Evolutionary conservation across 345 rosid genomes (phyloP).

Genomic region (Sonneratia alba): DNA sequence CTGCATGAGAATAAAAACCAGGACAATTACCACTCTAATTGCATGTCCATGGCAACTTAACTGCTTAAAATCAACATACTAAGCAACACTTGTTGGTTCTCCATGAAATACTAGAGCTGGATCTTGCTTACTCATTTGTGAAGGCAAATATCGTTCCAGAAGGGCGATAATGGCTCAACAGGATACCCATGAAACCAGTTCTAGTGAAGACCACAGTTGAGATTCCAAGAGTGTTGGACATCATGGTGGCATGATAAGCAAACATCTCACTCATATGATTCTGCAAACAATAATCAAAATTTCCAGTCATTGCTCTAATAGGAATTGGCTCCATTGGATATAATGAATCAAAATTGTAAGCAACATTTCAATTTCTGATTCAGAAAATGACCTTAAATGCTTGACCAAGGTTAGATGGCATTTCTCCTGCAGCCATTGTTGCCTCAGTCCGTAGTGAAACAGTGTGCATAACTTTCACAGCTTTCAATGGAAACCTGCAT

Average conservation of each 20-base stretch:
- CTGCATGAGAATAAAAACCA: slow-evolving; percentile 31
- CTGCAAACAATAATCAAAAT: slow-evolving; percentile 30
- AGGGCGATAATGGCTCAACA: slow-evolving; percentile 94
- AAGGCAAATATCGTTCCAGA: slow-evolving; percentile 88
- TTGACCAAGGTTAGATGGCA: slow-evolving; percentile 90
- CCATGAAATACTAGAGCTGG: slow-evolving; percentile 3
- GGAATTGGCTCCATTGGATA: neutral
- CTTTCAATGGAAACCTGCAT: slow-evolving; percentile 80
- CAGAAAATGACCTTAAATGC: slow-evolving; percentile 50
- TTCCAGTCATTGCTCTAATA: slow-evolving; percentile 11
- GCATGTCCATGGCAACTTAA: slow-evolving; percentile 4
- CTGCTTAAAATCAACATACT: neutral
- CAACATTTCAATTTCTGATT: neutral
- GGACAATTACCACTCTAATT: neutral
- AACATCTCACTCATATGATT: slow-evolving; percentile 99
- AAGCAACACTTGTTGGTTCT: neutral
- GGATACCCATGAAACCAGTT: slow-evolving; percentile 90
- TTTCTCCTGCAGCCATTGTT: slow-evolving; percentile 57
- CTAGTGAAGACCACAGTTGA: slow-evolving; percentile 94
- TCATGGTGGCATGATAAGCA: slow-evolving; percentile 99
- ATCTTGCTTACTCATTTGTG: slow-evolving; percentile 69
- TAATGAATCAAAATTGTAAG: slow-evolving; percentile 4
- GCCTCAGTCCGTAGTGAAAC: slow-evolving; percentile 92
- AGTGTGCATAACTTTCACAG: slow-evolving; percentile 97
- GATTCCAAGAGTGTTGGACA: slow-evolving; percentile 97